Percentiles rank a stretch among this genome's conserved stretches.
phyloP scores from a whole-genome alignment of 164 flowering plant species.

The Stephania yunnanensis region DNA sequence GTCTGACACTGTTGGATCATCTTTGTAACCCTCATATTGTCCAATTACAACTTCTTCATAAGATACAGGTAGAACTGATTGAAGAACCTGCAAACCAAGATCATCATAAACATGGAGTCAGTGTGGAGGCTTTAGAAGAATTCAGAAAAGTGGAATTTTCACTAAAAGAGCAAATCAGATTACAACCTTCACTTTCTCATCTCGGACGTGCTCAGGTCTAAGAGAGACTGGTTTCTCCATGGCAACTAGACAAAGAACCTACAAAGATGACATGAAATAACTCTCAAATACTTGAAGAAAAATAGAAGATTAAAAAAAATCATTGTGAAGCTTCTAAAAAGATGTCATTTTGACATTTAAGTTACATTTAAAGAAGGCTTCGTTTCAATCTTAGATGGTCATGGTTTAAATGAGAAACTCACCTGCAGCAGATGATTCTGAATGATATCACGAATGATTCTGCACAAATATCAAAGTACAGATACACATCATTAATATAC shows the following conservation, averaged over 20 bases:
- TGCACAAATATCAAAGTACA: constrained; percentile 32
- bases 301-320: background rate
- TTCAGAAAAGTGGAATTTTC: background rate
- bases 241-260: constrained; percentile 94
- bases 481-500: constrained; percentile 6
- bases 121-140: background rate
- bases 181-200: constrained; percentile 95
- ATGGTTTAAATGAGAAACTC: constrained; percentile 5
- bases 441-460: constrained; percentile 96
- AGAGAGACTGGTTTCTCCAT: constrained; percentile 96
- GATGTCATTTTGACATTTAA: background rate
- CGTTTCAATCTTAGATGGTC: background rate
- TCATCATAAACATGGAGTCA: background rate
- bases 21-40: constrained; percentile 86
- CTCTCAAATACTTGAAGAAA: background rate
- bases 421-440: constrained; percentile 98
- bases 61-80: constrained; percentile 70
- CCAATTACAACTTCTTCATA: constrained; percentile 93
- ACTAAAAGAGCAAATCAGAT: constrained; percentile 1
- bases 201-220: constrained; percentile 94
- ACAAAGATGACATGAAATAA: constrained; percentile 11
- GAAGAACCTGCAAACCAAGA: constrained; percentile 65
- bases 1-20: constrained; percentile 85
- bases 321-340: background rate
- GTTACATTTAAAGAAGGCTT: background rate